A percentile compares a stretch with the other conserved stretches of the same genome.
phyloP scores from a whole-genome alignment of 306 rosid species.

The Trifolium repens region DNA sequence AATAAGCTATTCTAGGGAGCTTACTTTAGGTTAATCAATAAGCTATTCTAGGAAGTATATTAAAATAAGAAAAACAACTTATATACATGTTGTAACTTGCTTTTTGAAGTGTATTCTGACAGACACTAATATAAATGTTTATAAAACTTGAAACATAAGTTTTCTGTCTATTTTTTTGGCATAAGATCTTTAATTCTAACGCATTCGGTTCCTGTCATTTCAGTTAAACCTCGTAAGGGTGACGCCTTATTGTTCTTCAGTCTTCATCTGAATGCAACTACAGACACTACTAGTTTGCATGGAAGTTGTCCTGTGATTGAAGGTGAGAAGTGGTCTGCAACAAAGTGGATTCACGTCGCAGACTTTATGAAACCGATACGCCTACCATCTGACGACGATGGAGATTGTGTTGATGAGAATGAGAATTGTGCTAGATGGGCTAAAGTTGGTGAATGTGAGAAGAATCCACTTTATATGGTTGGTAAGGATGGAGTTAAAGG shows the following conservation, averaged over 20 bases:
- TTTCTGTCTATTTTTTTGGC: background rate
- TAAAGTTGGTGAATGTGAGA: slow-evolving; percentile 74
- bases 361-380: slow-evolving; percentile 52
- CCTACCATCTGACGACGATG: background rate
- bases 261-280: slow-evolving; percentile 73
- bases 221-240: slow-evolving; percentile 88
- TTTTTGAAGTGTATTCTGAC: background rate
- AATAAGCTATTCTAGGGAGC: background rate
- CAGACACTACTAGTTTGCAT: slow-evolving; percentile 71
- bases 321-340: slow-evolving; percentile 99
- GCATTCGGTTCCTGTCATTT: slow-evolving; percentile 24
- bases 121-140: background rate
- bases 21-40: too few relatives aligned
- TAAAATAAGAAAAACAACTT: background rate
- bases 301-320: slow-evolving; percentile 94
- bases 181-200: slow-evolving; percentile 3
- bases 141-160: background rate
- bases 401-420: slow-evolving; percentile 63
- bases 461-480: slow-evolving; percentile 82
- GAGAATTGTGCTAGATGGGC: slow-evolving; percentile 81
- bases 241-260: slow-evolving; percentile 97
- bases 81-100: background rate
- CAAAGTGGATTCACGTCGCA: slow-evolving; percentile 95
- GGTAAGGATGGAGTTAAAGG: slow-evolving; percentile 63
- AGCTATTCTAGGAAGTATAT: background rate